Conservation (phyloP, 192 early-diverging fungal species). For the Backusella liffmaniae region DNA sequence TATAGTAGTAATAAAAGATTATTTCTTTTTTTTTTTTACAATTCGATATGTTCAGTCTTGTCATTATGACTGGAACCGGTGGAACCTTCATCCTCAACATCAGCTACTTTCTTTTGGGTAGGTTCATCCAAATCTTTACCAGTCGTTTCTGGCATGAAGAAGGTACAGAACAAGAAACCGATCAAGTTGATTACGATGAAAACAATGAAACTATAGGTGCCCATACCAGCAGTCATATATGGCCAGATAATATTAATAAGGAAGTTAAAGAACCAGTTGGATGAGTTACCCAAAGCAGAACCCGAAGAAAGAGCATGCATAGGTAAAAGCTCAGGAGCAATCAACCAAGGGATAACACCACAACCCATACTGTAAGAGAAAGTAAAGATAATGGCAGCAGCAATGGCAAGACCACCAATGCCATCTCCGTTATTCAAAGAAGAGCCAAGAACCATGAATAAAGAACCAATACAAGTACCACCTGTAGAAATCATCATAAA, state of each 20-base stretch:
- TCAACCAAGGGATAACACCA: slow-evolving; percentile 83
- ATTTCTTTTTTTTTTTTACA: slow-evolving; percentile 6
- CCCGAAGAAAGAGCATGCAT: slow-evolving; percentile 71
- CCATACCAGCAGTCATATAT: slow-evolving; percentile 29
- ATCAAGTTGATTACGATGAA: slow-evolving; percentile 67
- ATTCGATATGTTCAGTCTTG: slow-evolving; percentile 13
- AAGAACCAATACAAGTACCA: slow-evolving; percentile 63
- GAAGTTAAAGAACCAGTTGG: slow-evolving; percentile 68
- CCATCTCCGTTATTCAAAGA: slow-evolving; percentile 38
- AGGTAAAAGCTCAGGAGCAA: slow-evolving; percentile 78
- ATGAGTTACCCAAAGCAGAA: slow-evolving; percentile 66
- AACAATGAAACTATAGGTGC: slow-evolving; percentile 54
- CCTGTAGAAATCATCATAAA: slow-evolving; percentile 62
- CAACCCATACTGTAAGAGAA: slow-evolving; percentile 75
- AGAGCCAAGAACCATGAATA: slow-evolving; percentile 62
- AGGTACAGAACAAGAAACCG: slow-evolving; percentile 63
- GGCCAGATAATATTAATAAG: slow-evolving; percentile 43
- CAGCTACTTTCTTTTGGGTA: background rate
- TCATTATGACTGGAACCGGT: background rate
- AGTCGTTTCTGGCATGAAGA: slow-evolving; percentile 81
- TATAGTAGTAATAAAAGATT: slow-evolving; percentile 1
- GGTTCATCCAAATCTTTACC: slow-evolving; percentile 26
- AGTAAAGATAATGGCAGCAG: slow-evolving; percentile 64
- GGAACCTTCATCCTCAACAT: background rate
- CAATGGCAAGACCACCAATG: slow-evolving; percentile 53